Evolutionary conservation across 106 monocot species (phyloP).

Genomic region (Acanthochlamys bracteata): DNA sequence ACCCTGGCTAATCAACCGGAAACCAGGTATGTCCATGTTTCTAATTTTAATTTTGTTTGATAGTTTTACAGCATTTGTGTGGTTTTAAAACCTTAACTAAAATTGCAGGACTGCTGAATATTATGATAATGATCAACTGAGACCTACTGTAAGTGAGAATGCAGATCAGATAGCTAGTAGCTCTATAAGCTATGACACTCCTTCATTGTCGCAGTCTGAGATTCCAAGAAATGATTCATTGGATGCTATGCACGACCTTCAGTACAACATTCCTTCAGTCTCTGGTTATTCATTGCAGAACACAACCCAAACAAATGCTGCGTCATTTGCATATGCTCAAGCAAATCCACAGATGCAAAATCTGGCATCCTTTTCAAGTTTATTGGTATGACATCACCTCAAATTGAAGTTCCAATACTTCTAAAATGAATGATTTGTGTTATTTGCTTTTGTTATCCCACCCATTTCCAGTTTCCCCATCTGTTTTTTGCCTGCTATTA

Average conservation of each 20-base stretch:
- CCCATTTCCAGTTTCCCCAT: too few species aligned
- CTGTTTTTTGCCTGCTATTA: too few species aligned
- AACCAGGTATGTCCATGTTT: slow-evolving; percentile 34
- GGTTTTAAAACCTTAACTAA: not conserved
- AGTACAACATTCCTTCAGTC: slow-evolving; percentile 49
- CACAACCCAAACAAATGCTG: slow-evolving; percentile 34
- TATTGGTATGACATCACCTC: slow-evolving; percentile 42
- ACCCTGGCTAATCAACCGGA: slow-evolving; percentile 38
- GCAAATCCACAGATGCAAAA: slow-evolving; percentile 49
- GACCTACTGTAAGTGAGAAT: slow-evolving; percentile 34
- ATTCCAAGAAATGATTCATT: slow-evolving; percentile 31
- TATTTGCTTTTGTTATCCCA: too few species aligned
- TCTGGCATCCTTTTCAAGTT: slow-evolving; percentile 51
- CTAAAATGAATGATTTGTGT: too few species aligned
- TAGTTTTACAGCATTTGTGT: not conserved
- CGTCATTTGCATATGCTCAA: slow-evolving; percentile 32
- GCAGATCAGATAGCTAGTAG: slow-evolving; percentile 12
- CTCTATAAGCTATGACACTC: slow-evolving; percentile 34
- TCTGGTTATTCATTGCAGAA: slow-evolving; percentile 46
- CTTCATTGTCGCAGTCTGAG: slow-evolving; percentile 54
- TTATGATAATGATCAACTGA: slow-evolving; percentile 40
- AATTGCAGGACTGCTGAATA: slow-evolving; percentile 56
- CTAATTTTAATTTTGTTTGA: too few species aligned
- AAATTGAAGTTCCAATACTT: too few species aligned
- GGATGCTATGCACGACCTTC: slow-evolving; percentile 34